Evolutionary conservation across 2,329 filamentous ascomycete species (phyloP), one percentile per base, ranked within the genome.

Genomic region (Aspergillus pseudoterreus): DNA sequence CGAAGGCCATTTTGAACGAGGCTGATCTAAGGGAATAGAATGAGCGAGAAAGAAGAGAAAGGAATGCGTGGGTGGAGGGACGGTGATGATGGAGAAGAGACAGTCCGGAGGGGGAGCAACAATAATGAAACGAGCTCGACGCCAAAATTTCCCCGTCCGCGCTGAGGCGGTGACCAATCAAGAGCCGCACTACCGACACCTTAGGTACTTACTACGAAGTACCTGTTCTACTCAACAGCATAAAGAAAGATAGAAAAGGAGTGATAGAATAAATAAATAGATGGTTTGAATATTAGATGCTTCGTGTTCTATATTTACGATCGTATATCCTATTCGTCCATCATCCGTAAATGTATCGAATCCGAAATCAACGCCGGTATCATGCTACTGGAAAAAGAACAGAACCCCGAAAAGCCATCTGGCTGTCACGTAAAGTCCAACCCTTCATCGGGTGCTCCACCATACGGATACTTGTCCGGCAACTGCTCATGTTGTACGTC

Each of bases 1-100:
- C 90, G 79, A 96, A 96, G 72, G 92, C 95, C 92, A 96, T 96
- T 63, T 56, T 79, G 66, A 66, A 57, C 57, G 51, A 53, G 51
- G 62, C 48, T 59, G 49, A 47, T 53, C 52, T 51, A 41, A 57
- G 43, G 49, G 56, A 55, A 45, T 49, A 32, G 57, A 56, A 27
- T 17, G 50, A 45, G 39, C 51, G 45, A 33, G 44, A 44, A 46
- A 36, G 46, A 51, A 52, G 61, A 58, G 53, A 58, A 57, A 63
- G 53, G 59, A 47, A 56, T 53, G 35, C 15, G 35, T 17, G 14
- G 35, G 12, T 38, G 14, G 15, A 57, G 61, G 63, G 61, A 54
- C 57, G 60, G 57, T 54, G 59, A 58, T 53, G 59, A 57, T 52
- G 50, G 53, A 30, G 27, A 11, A 30, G 27, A 51, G 27, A 51